Evolutionary conservation across 345 rosid species (phyloP), one percentile per base, ranked within the genome.

Genomic region (Kandelia obovata): DNA sequence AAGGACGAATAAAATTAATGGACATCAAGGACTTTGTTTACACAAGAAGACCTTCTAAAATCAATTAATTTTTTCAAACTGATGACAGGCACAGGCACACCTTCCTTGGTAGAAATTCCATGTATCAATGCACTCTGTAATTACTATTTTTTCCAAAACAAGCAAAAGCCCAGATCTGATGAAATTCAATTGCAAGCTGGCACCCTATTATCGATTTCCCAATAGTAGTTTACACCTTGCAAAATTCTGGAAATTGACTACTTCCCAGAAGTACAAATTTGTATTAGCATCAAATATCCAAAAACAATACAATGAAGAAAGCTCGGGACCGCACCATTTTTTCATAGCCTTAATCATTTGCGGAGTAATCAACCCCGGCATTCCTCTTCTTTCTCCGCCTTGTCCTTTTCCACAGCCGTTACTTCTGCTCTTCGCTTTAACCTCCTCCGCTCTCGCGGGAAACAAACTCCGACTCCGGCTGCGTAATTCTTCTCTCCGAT

Each of bases 331-430:
- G 7, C 73, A 94, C 97, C 97, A 91, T 87, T 19, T 76, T 81
- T 61, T 88, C 89, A 66, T 87, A 91, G 73, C 96, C 93, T 55
- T 83, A 70, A 94, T 88, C 66, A 86, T 69, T 47, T 73, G 75
- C 9, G n/a, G 90, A 80, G 78, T 87, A 88, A 82, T 94, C 89
- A 68, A 76, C 64, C 69, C 69, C 74, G 47, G 60, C 75, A 57
- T 74, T 74, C 57, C 25, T 70, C 37, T n/a, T 23, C 49, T 72
- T 82, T 81, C 57, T 34, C 32, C 5, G 46, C 51, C 46, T 63
- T 30, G 78, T 81, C 78, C 53, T 39, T 62, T 25, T 49, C 56
- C 59, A 30, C 64, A 28, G 57, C n/a, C 72, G 51, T 20, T 57
- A 16, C 9, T 68, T 53, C 72, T 31, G 28, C 58, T 51, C 69